These are phyloP conservation scores for Cylindrotheca closterium DNA, from an alignment of 108 stramenopile genomes.

Conservation along the genomic window DNA sequence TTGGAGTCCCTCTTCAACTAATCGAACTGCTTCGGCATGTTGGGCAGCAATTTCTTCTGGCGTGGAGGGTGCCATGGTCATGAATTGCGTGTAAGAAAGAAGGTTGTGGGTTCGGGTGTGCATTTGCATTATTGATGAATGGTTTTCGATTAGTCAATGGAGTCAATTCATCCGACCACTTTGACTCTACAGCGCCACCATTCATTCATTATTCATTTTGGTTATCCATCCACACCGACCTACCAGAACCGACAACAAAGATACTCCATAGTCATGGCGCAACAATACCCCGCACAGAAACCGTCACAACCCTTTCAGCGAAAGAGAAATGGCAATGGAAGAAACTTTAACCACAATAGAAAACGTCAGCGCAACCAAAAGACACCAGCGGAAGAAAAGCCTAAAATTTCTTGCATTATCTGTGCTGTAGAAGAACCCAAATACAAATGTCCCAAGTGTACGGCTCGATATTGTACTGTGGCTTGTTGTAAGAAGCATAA, in stretches of 20 bases:
- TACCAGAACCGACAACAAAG: too few species aligned
- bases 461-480: constrained; percentile 71
- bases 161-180: too few species aligned
- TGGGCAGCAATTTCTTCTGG: constrained; percentile 77
- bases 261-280: too few species aligned
- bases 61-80: constrained; percentile 60
- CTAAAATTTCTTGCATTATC: constrained; percentile 10
- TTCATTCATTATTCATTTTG: too few species aligned
- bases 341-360: background rate
- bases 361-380: background rate
- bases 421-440: constrained; percentile 33
- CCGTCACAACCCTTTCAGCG: too few species aligned
- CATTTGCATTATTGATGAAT: background rate
- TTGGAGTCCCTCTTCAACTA: constrained; percentile 46
- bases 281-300: too few species aligned
- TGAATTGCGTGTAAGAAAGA: background rate
- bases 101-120: background rate
- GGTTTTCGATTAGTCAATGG: too few species aligned
- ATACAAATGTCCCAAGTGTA: constrained; percentile 87
- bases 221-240: too few species aligned
- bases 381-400: too few species aligned
- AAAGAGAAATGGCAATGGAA: background rate
- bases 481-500: constrained; percentile 76
- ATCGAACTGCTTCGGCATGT: constrained; percentile 50
- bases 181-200: too few species aligned